Percentiles rank a stretch among this genome's conserved stretches.
phyloP scores from a whole-genome alignment of 257 asterid species.

The Mentha longifolia region DNA sequence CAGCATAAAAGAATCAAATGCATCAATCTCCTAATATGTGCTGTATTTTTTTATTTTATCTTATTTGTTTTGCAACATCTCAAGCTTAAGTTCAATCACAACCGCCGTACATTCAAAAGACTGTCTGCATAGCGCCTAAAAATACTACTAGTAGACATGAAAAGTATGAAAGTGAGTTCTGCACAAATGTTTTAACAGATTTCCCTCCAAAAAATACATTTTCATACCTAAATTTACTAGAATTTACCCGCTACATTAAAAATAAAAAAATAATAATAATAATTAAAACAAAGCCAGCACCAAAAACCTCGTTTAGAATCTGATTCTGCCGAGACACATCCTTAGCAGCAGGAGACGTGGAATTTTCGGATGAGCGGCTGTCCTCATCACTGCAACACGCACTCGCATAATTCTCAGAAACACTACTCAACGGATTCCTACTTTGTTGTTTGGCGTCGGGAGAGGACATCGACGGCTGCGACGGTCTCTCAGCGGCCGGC shows the following conservation, averaged over 20 bases:
- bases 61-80: slow-evolving; percentile 3
- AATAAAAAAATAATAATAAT: too few relatives aligned
- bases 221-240: neutral
- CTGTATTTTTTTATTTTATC: neutral
- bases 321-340: slow-evolving; percentile 72
- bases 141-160: neutral
- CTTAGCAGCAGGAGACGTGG: slow-evolving; percentile 47
- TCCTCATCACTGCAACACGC: slow-evolving; percentile 51
- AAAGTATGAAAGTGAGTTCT: slow-evolving; percentile 1
- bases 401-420: slow-evolving; percentile 35
- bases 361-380: slow-evolving; percentile 45
- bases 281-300: slow-evolving; percentile 4
- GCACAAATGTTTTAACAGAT: neutral
- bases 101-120: neutral
- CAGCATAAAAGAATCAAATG: neutral
- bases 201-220: neutral
- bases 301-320: slow-evolving; percentile 71
- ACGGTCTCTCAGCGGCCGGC: slow-evolving; percentile 38
- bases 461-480: slow-evolving; percentile 35
- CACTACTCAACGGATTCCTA: slow-evolving; percentile 63
- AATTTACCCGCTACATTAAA: slow-evolving; percentile 3
- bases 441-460: slow-evolving; percentile 39
- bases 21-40: neutral
- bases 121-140: neutral
- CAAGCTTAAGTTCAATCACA: neutral